Evolutionary conservation across 225 moss, liverwort and hornwort species (phyloP), one percentile per base, ranked within the genome.

Genomic region (Polytrichum formosum): DNA sequence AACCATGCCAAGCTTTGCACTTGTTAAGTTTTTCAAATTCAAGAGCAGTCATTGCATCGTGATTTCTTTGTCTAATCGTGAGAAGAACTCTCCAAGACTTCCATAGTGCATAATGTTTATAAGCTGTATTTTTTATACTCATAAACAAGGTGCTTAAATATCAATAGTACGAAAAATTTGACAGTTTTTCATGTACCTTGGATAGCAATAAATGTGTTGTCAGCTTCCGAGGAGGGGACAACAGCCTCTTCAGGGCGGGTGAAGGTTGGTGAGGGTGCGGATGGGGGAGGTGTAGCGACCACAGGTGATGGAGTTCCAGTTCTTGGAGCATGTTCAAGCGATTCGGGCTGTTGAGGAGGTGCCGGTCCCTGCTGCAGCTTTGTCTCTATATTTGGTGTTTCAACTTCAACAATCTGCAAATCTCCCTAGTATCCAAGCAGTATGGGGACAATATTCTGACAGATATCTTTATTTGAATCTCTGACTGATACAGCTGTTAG

Each of bases 151-250:
- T 46, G 46, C 0, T 46, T 9, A 46, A 46, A 46, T 46, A 46
- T 16, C 46, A 46, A 13, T 13, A 46, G 46, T 13, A 35, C 35
- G 46, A 46, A 46, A 46, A 46, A 9, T 3, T 46, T 46, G 13
- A 46, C 13, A 46, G 16, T 46, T 46, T 46, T 46, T 16, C 46
- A 53, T 56, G 9, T 21, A 90, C 92, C 92, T 85, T 93, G 89
- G 64, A 93, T 89, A 28, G 89, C 83, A 68, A 63, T 67, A 69
- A 91, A 81, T 30, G 79, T 84, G 68, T 68, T 83, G 54, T 90
- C 90, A 70, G 77, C 60, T 46, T 78, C 82, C 19, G 77, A 67
- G 18, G 68, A 64, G 6, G 59, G 67, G 18, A 20, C 67, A 16
- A 66, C 67, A 64, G 28, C 56, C 23, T 70, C 61, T 60, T 65